Percentiles rank a stretch among this genome's conserved stretches.
These are phyloP conservation scores for Bondarzewia mesenterica DNA, from an alignment of 1,284 basidiomycete species.

Conservation along the genomic window DNA sequence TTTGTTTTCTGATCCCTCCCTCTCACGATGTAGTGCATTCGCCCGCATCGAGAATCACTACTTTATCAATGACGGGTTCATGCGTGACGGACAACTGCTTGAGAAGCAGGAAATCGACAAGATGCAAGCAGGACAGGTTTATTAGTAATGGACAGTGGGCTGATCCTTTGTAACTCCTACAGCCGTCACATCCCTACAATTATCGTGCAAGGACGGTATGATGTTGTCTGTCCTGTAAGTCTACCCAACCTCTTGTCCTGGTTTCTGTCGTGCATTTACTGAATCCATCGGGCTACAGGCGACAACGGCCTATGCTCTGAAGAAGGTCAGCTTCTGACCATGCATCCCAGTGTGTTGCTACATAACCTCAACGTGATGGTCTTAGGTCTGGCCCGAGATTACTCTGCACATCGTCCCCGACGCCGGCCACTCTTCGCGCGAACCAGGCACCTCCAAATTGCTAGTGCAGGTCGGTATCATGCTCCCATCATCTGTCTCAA, in stretches of 20 bases:
- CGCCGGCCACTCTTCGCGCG: conserved; percentile 85
- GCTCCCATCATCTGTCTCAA: not conserved
- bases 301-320: conserved; percentile 74
- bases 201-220: conserved; percentile 83
- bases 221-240: conserved; percentile 70
- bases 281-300: conserved; percentile 30
- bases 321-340: conserved; percentile 49
- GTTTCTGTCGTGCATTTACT: conserved; percentile 1
- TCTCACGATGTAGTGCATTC: conserved; percentile 53
- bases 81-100: conserved; percentile 85
- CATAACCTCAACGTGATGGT: not conserved
- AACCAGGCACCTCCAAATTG: conserved; percentile 65
- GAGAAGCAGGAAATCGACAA: conserved; percentile 82
- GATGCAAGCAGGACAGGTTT: conserved; percentile 47
- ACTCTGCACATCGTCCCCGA: conserved; percentile 81
- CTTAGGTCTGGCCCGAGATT: conserved; percentile 74
- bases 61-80: conserved; percentile 83
- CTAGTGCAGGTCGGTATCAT: conserved; percentile 55
- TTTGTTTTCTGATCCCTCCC: not conserved
- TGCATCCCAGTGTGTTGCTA: not conserved
- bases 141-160: not conserved
- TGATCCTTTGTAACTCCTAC: not conserved
- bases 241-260: not conserved
- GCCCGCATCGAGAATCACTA: conserved; percentile 92
- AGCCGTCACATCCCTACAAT: conserved; percentile 82